These are phyloP conservation scores for Pyricularia pennisetigena DNA, from an alignment of 2,329 filamentous ascomycete genomes.

Conservation along the genomic window DNA sequence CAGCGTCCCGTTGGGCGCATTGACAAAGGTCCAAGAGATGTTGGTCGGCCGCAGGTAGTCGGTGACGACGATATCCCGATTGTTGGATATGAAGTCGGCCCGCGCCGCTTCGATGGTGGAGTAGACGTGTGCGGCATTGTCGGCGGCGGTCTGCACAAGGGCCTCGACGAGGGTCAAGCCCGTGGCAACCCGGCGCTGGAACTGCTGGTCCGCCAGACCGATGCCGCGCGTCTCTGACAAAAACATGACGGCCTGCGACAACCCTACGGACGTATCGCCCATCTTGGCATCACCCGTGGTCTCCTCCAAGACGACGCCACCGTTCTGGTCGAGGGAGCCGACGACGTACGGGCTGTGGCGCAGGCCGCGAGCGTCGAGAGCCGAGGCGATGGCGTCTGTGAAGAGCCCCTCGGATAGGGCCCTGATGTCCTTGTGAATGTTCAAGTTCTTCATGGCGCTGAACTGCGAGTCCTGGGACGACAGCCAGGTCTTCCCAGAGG, in stretches of 20 bases:
- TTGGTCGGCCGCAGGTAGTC: not conserved
- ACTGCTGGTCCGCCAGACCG: not conserved
- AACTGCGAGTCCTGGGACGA: not conserved
- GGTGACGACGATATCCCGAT: not conserved
- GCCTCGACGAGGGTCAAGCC: not conserved
- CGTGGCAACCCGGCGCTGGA: not conserved
- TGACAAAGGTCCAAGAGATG: not conserved
- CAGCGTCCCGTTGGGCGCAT: not conserved
- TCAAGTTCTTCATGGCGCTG: slow-evolving; percentile 1
- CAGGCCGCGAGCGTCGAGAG: not conserved
- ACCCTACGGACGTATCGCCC: not conserved
- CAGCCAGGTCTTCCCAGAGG: not conserved
- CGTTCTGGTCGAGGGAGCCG: not conserved
- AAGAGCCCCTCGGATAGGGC: slow-evolving; percentile 1
- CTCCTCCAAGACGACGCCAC: not conserved
- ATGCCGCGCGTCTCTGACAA: slow-evolving; percentile 3
- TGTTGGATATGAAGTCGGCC: not conserved
- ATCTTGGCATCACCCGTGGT: slow-evolving; percentile 1
- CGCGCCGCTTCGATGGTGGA: not conserved
- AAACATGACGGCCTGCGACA: slow-evolving; percentile 1
- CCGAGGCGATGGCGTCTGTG: not conserved
- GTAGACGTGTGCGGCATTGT: not conserved
- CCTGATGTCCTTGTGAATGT: slow-evolving; percentile 2
- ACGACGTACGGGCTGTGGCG: not conserved
- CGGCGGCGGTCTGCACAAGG: not conserved